Evolutionary conservation across 2,329 filamentous ascomycete genomes (phyloP), one percentile per base, ranked within the genome.

Genomic region (Rhynchosporium graminicola): DNA sequence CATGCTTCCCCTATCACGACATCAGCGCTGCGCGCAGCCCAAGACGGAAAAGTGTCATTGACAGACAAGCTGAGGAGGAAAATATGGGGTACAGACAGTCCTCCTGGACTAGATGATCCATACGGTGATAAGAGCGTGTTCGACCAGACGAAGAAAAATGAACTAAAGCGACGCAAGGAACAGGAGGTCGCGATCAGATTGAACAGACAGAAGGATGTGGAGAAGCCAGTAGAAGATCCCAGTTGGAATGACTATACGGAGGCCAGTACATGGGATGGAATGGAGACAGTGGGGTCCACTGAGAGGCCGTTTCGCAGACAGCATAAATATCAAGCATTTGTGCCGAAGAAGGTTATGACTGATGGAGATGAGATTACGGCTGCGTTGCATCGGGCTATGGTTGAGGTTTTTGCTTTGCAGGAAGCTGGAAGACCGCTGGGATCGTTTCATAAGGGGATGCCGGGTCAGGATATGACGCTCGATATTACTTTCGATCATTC

Each of bases 261-360:
- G 20, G 79, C 82, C 31, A 72, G 72, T 40, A 80, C 75, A 3
- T 84, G 82, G 80, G 75, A 83, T 59, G 81, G 80, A 0, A 72
- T 89, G 63, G 77, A 82, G 67, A 76, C 74, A 56, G 77, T 88
- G 40, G 87, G 87, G 43, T 76, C 76, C 6, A 78, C 79, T 63
- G 70, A 79, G 52, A 76, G 74, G 46, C 70, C 75, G 43, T 71
- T 75, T 52, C 72, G 73, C 38, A 65, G 72, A 13, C 69, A 71
- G 13, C 76, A 82, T 72, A 61, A 67, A 33, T 81, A 78, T 65
- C 63, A 69, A 54, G 74, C 77, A 10, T 80, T 82, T 68, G 68
- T 77, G 62, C 72, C 76, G 10, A 65, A 69, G 46, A 71, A 76
- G 46, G 76, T 74, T 60, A 63, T 76, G 46, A 72, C 68, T 5